phyloP scores from a whole-genome alignment of 768 basidiomycete species.

The Clitopilus hobsonii region DNA sequence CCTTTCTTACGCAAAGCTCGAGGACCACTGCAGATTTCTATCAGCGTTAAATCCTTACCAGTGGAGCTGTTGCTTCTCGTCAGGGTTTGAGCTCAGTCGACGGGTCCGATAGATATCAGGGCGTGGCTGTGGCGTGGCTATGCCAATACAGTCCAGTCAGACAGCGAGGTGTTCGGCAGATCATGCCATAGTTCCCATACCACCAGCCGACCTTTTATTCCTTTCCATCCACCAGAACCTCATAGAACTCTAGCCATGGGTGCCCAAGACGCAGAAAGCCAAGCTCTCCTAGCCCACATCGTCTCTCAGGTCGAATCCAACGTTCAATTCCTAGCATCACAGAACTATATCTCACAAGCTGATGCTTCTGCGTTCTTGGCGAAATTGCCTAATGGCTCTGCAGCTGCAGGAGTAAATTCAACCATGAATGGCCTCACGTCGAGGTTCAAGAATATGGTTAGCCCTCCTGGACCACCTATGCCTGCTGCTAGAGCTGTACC shows the following conservation, averaged over 20 bases:
- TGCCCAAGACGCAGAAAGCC: slow-evolving; percentile 27
- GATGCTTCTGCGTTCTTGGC: slow-evolving; percentile 47
- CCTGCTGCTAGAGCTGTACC: not conserved
- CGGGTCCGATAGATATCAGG: not conserved
- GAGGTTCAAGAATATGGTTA: not conserved
- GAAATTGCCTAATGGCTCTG: slow-evolving; percentile 35
- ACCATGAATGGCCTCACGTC: not conserved
- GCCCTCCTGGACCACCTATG: not conserved
- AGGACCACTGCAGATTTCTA: too few relatives aligned
- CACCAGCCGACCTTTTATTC: not conserved
- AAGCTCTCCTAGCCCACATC: slow-evolving; percentile 55
- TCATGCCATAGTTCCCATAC: not conserved
- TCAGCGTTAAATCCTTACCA: too few relatives aligned
- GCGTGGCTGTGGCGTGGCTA: not conserved
- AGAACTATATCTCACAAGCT: slow-evolving; percentile 44
- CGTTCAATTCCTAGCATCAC: slow-evolving; percentile 51
- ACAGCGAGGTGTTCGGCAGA: not conserved
- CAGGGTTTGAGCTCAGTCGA: too few relatives aligned
- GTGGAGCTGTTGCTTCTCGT: too few relatives aligned
- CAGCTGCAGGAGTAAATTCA: not conserved
- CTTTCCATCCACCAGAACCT: not conserved
- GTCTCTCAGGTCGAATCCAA: slow-evolving; percentile 52
- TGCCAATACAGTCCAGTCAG: too few relatives aligned
- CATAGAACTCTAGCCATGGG: too few relatives aligned
- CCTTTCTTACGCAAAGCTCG: too few relatives aligned